These are phyloP conservation scores for Penicillium dipodomyicola DNA, from an alignment of 495 filamentous ascomycete genomes.

Conservation along the genomic window DNA sequence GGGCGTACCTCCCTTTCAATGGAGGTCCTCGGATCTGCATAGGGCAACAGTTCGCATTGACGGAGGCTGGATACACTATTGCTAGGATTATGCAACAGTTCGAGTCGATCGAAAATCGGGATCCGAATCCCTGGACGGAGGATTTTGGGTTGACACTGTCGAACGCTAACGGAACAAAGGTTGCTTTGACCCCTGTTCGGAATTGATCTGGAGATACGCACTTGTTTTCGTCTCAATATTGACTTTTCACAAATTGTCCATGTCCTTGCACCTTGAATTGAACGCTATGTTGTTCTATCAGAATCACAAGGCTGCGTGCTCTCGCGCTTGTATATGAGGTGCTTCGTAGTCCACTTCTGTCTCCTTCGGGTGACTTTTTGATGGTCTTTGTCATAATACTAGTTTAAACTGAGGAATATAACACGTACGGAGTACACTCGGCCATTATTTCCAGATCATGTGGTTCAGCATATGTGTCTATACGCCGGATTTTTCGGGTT, in stretches of 20 bases:
- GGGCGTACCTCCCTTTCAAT: conserved; percentile 60
- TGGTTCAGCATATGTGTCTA: too few species aligned
- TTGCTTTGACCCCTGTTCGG: conserved; percentile 14
- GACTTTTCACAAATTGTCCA: background rate
- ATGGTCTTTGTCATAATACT: too few species aligned
- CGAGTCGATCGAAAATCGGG: conserved; percentile 45
- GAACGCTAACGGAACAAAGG: conserved; percentile 27
- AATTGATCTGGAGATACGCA: background rate
- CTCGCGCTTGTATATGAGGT: too few species aligned
- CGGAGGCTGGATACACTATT: conserved; percentile 52
- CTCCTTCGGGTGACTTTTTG: too few species aligned
- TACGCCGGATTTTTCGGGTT: too few species aligned
- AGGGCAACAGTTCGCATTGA: conserved; percentile 55
- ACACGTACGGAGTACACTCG: too few species aligned
- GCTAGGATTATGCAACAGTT: conserved; percentile 56
- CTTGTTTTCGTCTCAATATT: background rate
- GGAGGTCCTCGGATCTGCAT: conserved; percentile 54
- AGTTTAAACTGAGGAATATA: too few species aligned
- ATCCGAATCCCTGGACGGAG: conserved; percentile 31
- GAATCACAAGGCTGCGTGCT: background rate
- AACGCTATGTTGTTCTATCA: background rate
- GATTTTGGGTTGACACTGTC: conserved; percentile 13
- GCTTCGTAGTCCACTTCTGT: too few species aligned
- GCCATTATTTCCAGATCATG: too few species aligned
- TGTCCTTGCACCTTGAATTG: background rate